Base-by-base conservation (phyloP, 345 rosid species). In the Nasturtium officinale region DNA sequence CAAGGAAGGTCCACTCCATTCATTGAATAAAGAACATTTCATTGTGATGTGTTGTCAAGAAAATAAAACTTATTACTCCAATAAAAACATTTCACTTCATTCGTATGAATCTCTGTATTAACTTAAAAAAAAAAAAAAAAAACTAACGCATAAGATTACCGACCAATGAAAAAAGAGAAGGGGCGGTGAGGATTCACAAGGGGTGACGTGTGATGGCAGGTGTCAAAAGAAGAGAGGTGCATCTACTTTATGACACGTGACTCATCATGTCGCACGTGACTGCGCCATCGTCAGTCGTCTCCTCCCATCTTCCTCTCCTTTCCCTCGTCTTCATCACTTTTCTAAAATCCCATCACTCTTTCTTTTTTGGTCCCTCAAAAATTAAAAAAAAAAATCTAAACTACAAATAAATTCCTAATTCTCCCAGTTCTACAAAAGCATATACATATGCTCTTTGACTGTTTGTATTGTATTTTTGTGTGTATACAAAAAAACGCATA, bases 161-260 rank as follows among this genome's bases (percentile, higher is more conserved):
- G 2, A 37, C 78, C 73, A 72, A 66, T 72, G 16, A 46, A 30
- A 15, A 60, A 61, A 16, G 58, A 65, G 29, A 45, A 46, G 16
- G 64, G 59, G 61, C 76, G 53, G 77, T 37, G 59, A 67, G 67
- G 81, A 72, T 74, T 83, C 87, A 83, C 83, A 87, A 71, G 77
- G 78, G 72, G 81, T 86, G 85, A 84, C 74, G 81, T 69, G 82
- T 15, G 20, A 18, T 20, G 81, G 70, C 86, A 89, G 89, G 82
- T 85, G 89, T 80, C 80, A n/a, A 83, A 52, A 77, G 69, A 30
- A 55, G 84, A 78, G 88, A 81, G 88, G 88, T 80, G 80, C 37
- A 76, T 61, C 61, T 68, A 43, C 65, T 74, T 63, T 67, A 3
- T 11, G 48, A 74, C 94, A 89, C 91, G 91, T 88, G 91, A 88